Evolutionary conservation across 331 rosid species (phyloP).

Genomic region (Malus hybrid): DNA sequence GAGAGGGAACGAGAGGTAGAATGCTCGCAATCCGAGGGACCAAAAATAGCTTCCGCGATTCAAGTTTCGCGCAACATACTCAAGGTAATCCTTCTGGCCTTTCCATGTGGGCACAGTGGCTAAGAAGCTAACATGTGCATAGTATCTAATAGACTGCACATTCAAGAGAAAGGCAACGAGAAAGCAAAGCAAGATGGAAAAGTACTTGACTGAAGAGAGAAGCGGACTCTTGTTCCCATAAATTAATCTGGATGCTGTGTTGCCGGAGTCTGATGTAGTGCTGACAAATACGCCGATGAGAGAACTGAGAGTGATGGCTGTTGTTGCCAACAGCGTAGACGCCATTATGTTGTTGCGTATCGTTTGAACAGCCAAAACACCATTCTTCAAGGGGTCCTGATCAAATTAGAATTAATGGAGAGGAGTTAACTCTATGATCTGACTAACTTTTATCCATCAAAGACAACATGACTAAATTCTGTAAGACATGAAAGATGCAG

Average conservation of each 20-base stretch:
- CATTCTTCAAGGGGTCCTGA: conserved; percentile 87
- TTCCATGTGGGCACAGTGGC: conserved; percentile 58
- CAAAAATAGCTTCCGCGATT: conserved; percentile 70
- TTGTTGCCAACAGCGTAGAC: conserved; percentile 65
- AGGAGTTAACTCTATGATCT: conserved; percentile 11
- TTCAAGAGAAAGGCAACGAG: conserved; percentile 81
- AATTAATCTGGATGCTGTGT: conserved; percentile 29
- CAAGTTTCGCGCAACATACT: conserved; percentile 54
- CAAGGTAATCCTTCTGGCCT: conserved; percentile 28
- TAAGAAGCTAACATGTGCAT: conserved; percentile 80
- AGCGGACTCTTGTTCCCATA: conserved; percentile 48
- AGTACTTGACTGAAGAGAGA: conserved; percentile 53
- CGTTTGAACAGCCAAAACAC: conserved; percentile 67
- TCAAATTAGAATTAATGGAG: conserved; percentile 11
- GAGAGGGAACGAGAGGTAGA: conserved; percentile 73
- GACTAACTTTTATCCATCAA: not conserved
- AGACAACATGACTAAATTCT: not conserved
- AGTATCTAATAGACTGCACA: conserved; percentile 76
- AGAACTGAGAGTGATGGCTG: conserved; percentile 81
- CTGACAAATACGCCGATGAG: conserved; percentile 60
- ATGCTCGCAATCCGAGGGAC: conserved; percentile 79
- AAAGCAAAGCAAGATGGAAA: conserved; percentile 64
- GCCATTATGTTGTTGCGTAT: conserved; percentile 90
- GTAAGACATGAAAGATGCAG: not conserved
- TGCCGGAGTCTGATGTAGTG: conserved; percentile 21